Evolutionary conservation across 2,329 filamentous ascomycete genomes (phyloP), one percentile per base, ranked within the genome.

Genomic region (Alternaria tenuissima): DNA sequence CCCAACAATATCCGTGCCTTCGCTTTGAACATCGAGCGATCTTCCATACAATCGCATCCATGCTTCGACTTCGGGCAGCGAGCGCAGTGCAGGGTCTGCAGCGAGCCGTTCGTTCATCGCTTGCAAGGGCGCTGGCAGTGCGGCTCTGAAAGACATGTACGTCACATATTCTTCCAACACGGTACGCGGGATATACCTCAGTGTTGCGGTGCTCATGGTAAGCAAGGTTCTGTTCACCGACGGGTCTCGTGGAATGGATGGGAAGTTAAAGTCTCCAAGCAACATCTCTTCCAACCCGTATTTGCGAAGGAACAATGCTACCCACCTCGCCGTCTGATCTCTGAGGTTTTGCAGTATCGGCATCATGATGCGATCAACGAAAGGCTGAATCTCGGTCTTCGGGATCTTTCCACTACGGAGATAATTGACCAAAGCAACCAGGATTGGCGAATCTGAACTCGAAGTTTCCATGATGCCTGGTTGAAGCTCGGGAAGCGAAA

Each of bases 41-140:
- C 28, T 16, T 7, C 58, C 67, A 57, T 72, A 78, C 12, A 74
- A 32, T 0, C 53, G 38, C 8, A 78, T 62, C 72, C 74, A 79
- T 32, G 42, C 64, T 39, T 57, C 41, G 1, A 69, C 63, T 5
- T 65, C 61, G 0, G 57, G 48, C 5, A 59, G 38, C 20, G 49
- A 52, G 3, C 30, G 57, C 6, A 67, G 9, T 1, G 44, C 24
- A 2, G 56, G 48, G 28, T 70, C 55, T 5, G 59, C 54, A 26
- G 30, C 36, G 0, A 72, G 34, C 14, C 7, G 38, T 30, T 70
- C 53, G 41, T 75, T 76, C 11, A 78, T 28, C 0, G 44, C 52
- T 20, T 39, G 34, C n/a, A 77, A 63, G 5, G 64, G 24, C 3
- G 52, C 26, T 2, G 72, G 63, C 3, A 74, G 73, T 5, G 61